Evolutionary conservation across 1,284 basidiomycete species (phyloP).

Genomic region (Xerocomus amazonicus): DNA sequence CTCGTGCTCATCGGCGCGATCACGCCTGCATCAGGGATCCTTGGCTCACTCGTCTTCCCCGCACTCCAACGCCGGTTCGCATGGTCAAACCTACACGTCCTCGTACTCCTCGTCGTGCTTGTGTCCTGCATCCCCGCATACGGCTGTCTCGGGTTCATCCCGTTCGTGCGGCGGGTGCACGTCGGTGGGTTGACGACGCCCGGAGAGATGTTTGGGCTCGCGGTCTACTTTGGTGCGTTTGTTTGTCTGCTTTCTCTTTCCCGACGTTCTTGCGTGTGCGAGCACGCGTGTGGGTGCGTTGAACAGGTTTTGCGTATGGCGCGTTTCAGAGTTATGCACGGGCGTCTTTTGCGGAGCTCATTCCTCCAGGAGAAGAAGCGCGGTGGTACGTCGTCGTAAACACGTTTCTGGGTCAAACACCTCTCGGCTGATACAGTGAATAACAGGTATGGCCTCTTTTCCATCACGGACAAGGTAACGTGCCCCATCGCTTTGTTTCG

Average conservation of each 20-base stretch:
- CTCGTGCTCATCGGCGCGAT: slow-evolving; percentile 72
- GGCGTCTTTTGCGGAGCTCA: slow-evolving; percentile 69
- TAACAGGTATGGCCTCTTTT: slow-evolving; percentile 41
- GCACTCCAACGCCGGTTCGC: slow-evolving; percentile 54
- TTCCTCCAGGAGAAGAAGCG: slow-evolving; percentile 77
- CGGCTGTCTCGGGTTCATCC: slow-evolving; percentile 76
- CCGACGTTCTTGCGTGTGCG: too few species aligned
- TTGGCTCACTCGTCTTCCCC: slow-evolving; percentile 74
- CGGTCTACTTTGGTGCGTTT: slow-evolving; percentile 69
- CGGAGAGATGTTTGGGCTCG: slow-evolving; percentile 81
- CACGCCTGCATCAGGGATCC: slow-evolving; percentile 65
- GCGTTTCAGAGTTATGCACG: slow-evolving; percentile 80
- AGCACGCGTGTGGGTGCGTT: neutral
- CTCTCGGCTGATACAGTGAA: too few species aligned
- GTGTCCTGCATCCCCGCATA: slow-evolving; percentile 75
- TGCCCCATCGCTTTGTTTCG: neutral
- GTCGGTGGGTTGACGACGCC: slow-evolving; percentile 76
- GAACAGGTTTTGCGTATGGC: slow-evolving; percentile 63
- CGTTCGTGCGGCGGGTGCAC: slow-evolving; percentile 40
- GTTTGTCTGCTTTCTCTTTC: too few species aligned
- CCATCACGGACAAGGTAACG: slow-evolving; percentile 81
- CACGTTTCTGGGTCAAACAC: too few species aligned
- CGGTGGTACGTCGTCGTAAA: slow-evolving; percentile 55
- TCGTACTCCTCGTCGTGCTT: slow-evolving; percentile 64
- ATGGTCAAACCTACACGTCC: slow-evolving; percentile 65